These are phyloP conservation scores for Fusarium drepaniforme DNA, from an alignment of 2,329 filamentous ascomycete genomes.

Conservation along the genomic window DNA sequence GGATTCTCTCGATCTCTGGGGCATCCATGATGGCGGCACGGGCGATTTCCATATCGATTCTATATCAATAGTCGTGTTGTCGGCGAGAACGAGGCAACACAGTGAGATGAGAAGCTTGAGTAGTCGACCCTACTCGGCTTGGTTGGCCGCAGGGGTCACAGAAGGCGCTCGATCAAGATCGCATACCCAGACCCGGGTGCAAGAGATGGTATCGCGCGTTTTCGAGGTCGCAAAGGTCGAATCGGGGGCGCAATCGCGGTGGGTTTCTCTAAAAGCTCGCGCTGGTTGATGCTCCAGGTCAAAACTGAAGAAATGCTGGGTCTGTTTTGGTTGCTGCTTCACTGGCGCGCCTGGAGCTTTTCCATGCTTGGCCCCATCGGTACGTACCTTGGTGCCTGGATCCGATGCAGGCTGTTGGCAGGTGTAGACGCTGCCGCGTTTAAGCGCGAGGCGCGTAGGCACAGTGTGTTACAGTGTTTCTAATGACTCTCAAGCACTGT, in stretches of 20 bases:
- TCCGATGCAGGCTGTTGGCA: background rate
- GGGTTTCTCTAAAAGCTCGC: constrained; percentile 20
- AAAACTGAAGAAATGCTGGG: constrained; percentile 39
- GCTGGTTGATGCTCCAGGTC: constrained; percentile 30
- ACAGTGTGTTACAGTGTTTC: constrained; percentile 15
- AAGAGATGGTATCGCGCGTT: constrained; percentile 15
- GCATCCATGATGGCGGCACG: constrained; percentile 31
- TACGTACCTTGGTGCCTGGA: constrained; percentile 35
- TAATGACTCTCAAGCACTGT: constrained; percentile 34
- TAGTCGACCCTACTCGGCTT: constrained; percentile 43
- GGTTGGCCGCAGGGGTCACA: constrained; percentile 42
- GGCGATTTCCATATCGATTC: background rate
- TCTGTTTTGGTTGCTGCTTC: constrained; percentile 42
- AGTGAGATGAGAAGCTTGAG: constrained; percentile 17
- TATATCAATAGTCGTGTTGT: constrained; percentile 2
- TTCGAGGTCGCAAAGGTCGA: constrained; percentile 6
- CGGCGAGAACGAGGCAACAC: background rate
- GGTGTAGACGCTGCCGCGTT: background rate
- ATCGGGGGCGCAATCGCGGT: constrained; percentile 17
- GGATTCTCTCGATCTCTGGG: constrained; percentile 13
- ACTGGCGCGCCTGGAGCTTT: constrained; percentile 37
- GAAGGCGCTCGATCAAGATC: constrained; percentile 34
- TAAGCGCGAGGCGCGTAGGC: constrained; percentile 31
- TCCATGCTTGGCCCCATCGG: constrained; percentile 11
- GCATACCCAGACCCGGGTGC: constrained; percentile 35